These are phyloP conservation scores for Juncus inflexus DNA, from an alignment of 176 grass and related monocot species.

Conservation along the genomic window DNA sequence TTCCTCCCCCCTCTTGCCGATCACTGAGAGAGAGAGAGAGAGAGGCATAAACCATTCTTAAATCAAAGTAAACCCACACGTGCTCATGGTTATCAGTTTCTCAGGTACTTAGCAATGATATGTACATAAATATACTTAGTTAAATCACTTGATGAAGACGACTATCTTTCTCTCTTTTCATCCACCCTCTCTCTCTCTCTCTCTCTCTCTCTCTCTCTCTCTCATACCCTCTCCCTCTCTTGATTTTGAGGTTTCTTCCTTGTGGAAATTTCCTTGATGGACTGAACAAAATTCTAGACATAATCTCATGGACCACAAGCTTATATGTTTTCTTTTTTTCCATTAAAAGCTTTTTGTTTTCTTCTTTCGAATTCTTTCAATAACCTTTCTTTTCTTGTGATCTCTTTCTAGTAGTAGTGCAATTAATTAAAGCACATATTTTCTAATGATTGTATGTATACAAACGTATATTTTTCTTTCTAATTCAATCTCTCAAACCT, in stretches of 20 bases:
- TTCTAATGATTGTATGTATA: too few relatives aligned
- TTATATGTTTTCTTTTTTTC: too few relatives aligned
- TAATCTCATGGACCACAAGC: not conserved
- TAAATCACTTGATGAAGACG: conserved; percentile 99
- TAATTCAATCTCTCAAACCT: not conserved
- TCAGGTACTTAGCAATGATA: conserved; percentile 50
- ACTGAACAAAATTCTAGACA: conserved; percentile 15
- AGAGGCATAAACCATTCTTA: conserved; percentile 37
- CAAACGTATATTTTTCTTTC: not conserved
- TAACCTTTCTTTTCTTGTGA: conserved; percentile 3
- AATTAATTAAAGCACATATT: too few relatives aligned
- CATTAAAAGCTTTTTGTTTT: not conserved
- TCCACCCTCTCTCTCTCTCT: conserved; percentile 34
- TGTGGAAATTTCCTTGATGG: conserved; percentile 9
- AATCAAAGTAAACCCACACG: conserved; percentile 38
- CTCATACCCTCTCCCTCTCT: conserved; percentile 22
- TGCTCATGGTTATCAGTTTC: conserved; percentile 55
- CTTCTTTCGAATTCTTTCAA: not conserved
- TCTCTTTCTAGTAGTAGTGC: not conserved
- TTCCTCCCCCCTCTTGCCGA: conserved; percentile 31
- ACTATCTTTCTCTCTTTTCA: conserved; percentile 34
- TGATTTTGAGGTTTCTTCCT: conserved; percentile 9
- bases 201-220: conserved; percentile 51
- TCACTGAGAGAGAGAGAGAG: conserved; percentile 25
- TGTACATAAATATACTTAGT: conserved; percentile 50